Conservation (phyloP, 2,329 filamentous ascomycete genomes). For the Graphilbum ipis-grandicollis region DNA sequence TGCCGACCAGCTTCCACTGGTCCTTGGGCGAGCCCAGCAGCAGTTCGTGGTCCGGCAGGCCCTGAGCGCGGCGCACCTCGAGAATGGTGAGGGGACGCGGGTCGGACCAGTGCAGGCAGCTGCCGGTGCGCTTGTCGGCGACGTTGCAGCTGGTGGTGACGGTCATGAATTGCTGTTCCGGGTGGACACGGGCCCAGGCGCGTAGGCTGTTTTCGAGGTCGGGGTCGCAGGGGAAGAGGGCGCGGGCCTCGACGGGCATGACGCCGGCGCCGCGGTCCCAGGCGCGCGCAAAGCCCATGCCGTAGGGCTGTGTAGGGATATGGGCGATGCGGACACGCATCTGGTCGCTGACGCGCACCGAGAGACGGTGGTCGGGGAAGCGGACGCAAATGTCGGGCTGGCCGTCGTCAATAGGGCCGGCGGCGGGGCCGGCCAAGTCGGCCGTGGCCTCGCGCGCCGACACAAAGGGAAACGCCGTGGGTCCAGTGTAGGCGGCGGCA, state of each 20-base stretch:
- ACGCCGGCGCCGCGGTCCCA: constrained; percentile 21
- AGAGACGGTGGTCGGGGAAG: constrained; percentile 50
- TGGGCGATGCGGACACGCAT: constrained; percentile 29
- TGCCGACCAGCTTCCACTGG: constrained; percentile 55
- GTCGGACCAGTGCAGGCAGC: constrained; percentile 47
- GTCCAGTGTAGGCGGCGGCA: constrained; percentile 21
- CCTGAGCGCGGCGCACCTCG: constrained; percentile 53
- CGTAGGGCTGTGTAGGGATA: constrained; percentile 43
- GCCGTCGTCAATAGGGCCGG: constrained; percentile 33
- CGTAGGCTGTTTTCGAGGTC: constrained; percentile 3
- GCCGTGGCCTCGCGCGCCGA: constrained; percentile 33
- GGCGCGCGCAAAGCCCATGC: constrained; percentile 31
- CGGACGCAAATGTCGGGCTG: constrained; percentile 42
- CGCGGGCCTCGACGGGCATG: constrained; percentile 21
- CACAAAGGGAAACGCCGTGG: constrained; percentile 43
- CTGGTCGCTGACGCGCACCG: constrained; percentile 19
- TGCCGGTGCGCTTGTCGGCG: constrained; percentile 37
- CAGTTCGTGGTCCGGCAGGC: constrained; percentile 52
- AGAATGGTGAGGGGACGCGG: constrained; percentile 42
- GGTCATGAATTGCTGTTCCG: constrained; percentile 35
- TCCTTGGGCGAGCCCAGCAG: constrained; percentile 37
- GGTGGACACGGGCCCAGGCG: constrained; percentile 25
- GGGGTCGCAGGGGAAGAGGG: constrained; percentile 15
- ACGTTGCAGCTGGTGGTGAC: constrained; percentile 37
- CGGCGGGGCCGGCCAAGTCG: constrained; percentile 33